Base-by-base conservation (phyloP, 2,329 filamentous ascomycete species). In the Helicocarpus griseus region DNA sequence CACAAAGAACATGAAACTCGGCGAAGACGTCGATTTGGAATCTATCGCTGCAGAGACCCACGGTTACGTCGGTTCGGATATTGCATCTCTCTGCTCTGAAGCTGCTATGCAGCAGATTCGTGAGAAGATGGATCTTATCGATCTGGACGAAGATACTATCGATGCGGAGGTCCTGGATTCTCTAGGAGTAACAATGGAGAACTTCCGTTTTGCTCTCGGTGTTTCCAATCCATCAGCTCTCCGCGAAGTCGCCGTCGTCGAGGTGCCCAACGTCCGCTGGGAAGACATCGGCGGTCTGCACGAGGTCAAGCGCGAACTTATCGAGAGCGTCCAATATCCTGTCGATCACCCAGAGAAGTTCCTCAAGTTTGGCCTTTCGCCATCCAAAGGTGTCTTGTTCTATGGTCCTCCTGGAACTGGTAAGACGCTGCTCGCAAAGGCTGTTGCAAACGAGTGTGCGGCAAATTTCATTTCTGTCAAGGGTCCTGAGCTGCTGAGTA, bases 1-100 rank as follows among this genome's bases (percentile, higher is more conserved):
- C 81, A 98, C 93, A 73, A 98, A 98, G 86, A 98, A 98, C 82
- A 98, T 98, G 93, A 98, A 98, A 80, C 82, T 98, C 56, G 89
- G 75, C 54, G 93, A 97, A 53, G 93, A 97, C 63, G 93, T 98
- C 56, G 93, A 98, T 65, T 82, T 98, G 41, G 91, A 96, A 77
- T 85, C 89, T 65, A 96, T 98, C 65, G 93, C 93, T 50, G 83
- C 93, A 28, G 93, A 98, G 78, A 98, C 93, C 44, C 93, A 98
- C 77, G 93, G 93, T 76, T 98, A 97, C 64, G 93, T 98, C 60
- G 93, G 93, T 77, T 97, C 93, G 29, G 93, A 98, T 85, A 79
- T 98, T 70, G 93, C 93, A 54, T 95, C 93, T 28, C 88, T 98
- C 55, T 98, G 93, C 77, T 98, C 93, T 5, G 93, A 98, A 75